Conservation (phyloP, 768 basidiomycete genomes). For the Pisolithus marmoratus region DNA sequence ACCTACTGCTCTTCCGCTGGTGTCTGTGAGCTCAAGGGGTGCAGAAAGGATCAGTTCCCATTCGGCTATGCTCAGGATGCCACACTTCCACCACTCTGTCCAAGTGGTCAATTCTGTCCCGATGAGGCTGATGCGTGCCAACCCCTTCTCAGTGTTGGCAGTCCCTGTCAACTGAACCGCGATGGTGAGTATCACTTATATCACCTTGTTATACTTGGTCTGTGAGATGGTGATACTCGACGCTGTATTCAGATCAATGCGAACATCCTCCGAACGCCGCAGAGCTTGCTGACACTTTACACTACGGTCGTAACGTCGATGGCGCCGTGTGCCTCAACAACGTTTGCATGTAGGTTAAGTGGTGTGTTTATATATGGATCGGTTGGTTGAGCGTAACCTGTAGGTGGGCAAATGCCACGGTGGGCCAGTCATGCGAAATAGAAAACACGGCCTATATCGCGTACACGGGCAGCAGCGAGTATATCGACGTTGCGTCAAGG, state of each 20-base stretch:
- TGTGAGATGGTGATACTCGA: not conserved
- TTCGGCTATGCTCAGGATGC: conserved; percentile 52
- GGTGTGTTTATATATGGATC: not conserved
- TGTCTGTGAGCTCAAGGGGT: conserved; percentile 58
- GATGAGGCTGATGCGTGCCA: conserved; percentile 77
- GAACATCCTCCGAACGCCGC: conserved; percentile 58
- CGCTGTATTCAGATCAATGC: conserved; percentile 61
- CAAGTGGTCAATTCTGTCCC: conserved; percentile 66
- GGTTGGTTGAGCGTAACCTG: not conserved
- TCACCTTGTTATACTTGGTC: not conserved
- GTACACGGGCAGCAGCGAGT: conserved; percentile 53
- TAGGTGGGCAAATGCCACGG: conserved; percentile 77
- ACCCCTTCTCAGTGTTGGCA: conserved; percentile 50
- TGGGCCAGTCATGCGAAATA: conserved; percentile 55
- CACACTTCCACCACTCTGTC: conserved; percentile 56
- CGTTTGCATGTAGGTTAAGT: conserved; percentile 63
- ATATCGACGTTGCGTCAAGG: conserved; percentile 80
- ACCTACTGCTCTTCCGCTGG: conserved; percentile 57
- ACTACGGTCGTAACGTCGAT: conserved; percentile 69
- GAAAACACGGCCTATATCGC: conserved; percentile 80
- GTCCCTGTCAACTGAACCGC: conserved; percentile 77
- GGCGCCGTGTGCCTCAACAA: conserved; percentile 82
- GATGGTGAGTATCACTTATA: conserved; percentile 51
- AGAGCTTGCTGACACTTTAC: conserved; percentile 57
- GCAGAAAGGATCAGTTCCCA: conserved; percentile 72